phyloP scores from a whole-genome alignment of 2,329 filamentous ascomycete genomes.

The Emmonsia crescens region DNA sequence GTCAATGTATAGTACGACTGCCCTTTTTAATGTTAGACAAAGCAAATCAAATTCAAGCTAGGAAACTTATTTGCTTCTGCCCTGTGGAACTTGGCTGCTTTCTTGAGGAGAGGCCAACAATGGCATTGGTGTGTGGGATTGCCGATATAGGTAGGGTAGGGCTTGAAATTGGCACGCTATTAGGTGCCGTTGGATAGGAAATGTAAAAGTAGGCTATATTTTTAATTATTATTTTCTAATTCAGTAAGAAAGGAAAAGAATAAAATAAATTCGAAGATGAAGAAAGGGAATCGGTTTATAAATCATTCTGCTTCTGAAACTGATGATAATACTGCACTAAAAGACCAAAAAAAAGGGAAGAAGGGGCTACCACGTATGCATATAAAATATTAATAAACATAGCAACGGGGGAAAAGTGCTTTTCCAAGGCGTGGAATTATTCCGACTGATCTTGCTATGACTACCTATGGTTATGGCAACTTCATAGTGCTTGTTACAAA shows the following conservation, averaged over 20 bases:
- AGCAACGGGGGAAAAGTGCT: background rate
- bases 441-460: background rate
- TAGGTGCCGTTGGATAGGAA: no score
- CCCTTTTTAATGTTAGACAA: background rate
- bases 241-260: no score
- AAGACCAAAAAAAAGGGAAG: no score
- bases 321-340: background rate
- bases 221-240: no score
- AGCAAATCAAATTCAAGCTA: background rate
- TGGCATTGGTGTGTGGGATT: background rate
- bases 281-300: no score
- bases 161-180: no score
- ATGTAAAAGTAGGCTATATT: no score
- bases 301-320: no score
- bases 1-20: no score
- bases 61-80: background rate
- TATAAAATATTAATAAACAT: background rate
- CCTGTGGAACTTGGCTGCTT: background rate
- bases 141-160: no score
- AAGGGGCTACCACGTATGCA: no score
- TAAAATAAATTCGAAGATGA: no score
- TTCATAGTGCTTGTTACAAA: background rate
- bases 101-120: background rate
- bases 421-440: background rate
- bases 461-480: background rate